phyloP scores from a whole-genome alignment of 192 early-diverging fungal species.

The Backusella circina region DNA sequence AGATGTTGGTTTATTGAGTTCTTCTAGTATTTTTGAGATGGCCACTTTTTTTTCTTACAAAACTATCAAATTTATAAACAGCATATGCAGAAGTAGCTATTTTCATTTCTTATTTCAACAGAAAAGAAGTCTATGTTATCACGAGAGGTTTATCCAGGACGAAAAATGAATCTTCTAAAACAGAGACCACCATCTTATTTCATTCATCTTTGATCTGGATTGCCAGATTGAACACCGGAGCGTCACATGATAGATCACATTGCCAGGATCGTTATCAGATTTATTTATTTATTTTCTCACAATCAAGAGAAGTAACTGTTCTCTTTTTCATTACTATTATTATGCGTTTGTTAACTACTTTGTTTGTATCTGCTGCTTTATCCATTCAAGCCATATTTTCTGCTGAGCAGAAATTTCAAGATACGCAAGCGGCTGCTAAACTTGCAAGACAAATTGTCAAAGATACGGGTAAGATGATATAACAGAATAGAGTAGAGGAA shows the following conservation, averaged over 20 bases:
- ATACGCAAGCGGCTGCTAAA: not conserved
- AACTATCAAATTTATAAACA: no score
- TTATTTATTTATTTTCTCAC: not conserved
- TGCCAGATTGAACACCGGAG: not conserved
- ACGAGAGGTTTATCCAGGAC: no score
- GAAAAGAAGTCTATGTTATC: no score
- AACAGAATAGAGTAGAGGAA: not conserved
- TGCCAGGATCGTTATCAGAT: constrained; percentile 1
- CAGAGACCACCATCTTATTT: no score
- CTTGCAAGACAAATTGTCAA: not conserved
- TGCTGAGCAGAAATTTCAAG: not conserved
- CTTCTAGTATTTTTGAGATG: no score
- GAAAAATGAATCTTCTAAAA: no score
- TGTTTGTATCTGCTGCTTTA: not conserved
- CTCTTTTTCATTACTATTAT: not conserved
- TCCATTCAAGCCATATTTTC: not conserved
- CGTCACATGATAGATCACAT: not conserved
- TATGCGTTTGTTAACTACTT: not conserved
- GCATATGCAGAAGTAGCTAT: no score
- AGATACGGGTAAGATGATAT: not conserved
- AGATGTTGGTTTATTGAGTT: no score
- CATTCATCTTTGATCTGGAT: not conserved
- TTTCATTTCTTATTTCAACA: no score
- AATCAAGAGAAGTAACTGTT: not conserved
- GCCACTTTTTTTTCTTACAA: no score